Conservation (phyloP, 306 rosid genomes). For the Dryas alaskensis region DNA sequence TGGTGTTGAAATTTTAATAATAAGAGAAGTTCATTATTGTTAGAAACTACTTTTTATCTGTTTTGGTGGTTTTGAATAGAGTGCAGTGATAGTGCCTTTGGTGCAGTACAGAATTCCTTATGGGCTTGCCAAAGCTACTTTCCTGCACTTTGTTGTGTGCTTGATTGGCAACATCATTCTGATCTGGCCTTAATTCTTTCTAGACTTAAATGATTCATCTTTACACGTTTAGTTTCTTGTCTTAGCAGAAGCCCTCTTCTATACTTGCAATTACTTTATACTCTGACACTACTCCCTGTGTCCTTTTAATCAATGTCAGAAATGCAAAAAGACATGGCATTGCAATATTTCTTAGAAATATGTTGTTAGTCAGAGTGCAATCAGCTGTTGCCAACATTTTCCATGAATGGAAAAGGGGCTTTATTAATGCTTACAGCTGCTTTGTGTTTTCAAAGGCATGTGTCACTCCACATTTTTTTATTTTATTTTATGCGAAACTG, state of each 20-base stretch:
- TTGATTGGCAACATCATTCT: neutral
- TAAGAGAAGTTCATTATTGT: neutral
- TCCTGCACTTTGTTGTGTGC: neutral
- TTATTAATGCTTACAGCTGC: neutral
- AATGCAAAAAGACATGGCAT: neutral
- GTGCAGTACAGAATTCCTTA: neutral
- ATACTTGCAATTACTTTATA: neutral
- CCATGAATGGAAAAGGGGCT: neutral
- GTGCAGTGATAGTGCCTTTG: neutral
- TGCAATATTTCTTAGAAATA: neutral
- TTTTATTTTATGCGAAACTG: neutral
- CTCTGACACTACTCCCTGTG: neutral
- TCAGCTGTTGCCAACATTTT: neutral
- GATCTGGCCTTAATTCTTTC: neutral
- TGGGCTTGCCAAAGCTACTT: neutral
- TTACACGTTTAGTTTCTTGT: neutral
- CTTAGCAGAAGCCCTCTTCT: neutral
- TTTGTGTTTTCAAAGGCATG: neutral
- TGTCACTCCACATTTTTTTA: neutral
- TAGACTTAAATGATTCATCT: neutral
- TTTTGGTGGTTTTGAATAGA: neutral
- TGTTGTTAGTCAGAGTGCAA: neutral
- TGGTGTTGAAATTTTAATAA: neutral
- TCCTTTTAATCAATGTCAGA: neutral
- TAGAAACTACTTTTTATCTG: neutral